Evolutionary conservation across 2,329 filamentous ascomycete species (phyloP).

Genomic region (Penicillium sp.): DNA sequence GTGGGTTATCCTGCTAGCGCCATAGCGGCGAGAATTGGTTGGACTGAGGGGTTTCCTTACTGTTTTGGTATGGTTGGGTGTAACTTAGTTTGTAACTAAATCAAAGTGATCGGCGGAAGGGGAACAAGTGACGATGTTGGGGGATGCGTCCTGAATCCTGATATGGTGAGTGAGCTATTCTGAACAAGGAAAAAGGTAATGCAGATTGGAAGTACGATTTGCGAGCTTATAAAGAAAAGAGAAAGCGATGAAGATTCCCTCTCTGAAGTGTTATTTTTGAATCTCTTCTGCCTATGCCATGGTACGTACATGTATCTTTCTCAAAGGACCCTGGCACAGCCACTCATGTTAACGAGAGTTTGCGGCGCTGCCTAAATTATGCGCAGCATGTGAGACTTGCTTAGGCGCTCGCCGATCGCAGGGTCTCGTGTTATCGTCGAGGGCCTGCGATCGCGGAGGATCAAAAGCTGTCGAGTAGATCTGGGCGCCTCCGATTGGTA

Average conservation of each 20-base stretch:
- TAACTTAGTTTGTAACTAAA: background rate
- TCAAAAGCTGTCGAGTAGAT: background rate
- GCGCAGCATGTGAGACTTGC: background rate
- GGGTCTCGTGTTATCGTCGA: background rate
- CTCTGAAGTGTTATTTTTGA: background rate
- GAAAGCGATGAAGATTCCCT: background rate
- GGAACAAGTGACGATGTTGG: background rate
- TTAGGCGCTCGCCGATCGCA: constrained; percentile 1
- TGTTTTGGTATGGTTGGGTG: background rate
- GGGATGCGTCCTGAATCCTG: background rate
- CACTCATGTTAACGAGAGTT: background rate
- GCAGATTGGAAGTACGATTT: background rate
- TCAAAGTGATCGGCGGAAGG: background rate
- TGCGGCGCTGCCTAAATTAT: background rate
- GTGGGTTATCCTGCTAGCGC: constrained; percentile 1
- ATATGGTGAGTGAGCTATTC: too few relatives aligned
- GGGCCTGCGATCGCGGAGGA: too few relatives aligned
- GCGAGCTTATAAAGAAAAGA: background rate
- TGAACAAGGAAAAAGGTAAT: background rate
- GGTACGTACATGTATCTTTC: background rate
- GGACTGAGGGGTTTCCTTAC: background rate
- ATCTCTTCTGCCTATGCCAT: background rate
- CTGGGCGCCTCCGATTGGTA: background rate
- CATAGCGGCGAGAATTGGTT: background rate
- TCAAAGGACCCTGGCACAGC: background rate